phyloP scores from a whole-genome alignment of 176 grass and related monocot genomes.

The Oryza coarctata region DNA sequence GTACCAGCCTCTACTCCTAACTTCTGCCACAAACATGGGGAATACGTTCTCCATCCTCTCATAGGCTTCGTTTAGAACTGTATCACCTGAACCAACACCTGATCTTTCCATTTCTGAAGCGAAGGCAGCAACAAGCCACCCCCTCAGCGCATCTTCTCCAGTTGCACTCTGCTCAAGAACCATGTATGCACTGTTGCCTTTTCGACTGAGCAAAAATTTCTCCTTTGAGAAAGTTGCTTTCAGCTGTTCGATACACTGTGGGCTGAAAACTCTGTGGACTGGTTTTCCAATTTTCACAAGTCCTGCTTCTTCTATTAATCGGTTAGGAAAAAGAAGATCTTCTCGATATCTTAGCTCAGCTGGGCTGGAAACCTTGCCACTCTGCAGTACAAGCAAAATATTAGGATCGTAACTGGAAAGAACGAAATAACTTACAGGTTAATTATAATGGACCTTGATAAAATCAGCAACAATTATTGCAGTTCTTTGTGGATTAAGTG shows the following conservation, averaged over 20 bases:
- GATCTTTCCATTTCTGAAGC: conserved; percentile 67
- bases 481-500: conserved; percentile 86
- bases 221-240: conserved; percentile 65
- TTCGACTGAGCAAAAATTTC: conserved; percentile 65
- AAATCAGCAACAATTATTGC: conserved; percentile 90
- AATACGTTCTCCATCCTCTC: conserved; percentile 68
- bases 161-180: conserved; percentile 73
- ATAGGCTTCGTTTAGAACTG: conserved; percentile 47
- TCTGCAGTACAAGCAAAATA: conserved; percentile 40
- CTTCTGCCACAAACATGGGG: conserved; percentile 56
- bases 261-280: conserved; percentile 41
- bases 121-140: conserved; percentile 84
- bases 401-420: neutral
- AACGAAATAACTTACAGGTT: neutral
- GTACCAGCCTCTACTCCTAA: conserved; percentile 81
- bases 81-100: conserved; percentile 17
- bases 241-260: conserved; percentile 35
- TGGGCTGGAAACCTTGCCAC: conserved; percentile 79
- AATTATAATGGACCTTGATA: conserved; percentile 57
- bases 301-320: conserved; percentile 74
- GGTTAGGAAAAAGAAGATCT: conserved; percentile 65
- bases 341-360: conserved; percentile 76
- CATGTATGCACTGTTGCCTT: conserved; percentile 51
- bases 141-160: conserved; percentile 76
- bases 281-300: conserved; percentile 73